Conservation (phyloP, 306 rosid species). For the Lathyrus oleraceus region DNA sequence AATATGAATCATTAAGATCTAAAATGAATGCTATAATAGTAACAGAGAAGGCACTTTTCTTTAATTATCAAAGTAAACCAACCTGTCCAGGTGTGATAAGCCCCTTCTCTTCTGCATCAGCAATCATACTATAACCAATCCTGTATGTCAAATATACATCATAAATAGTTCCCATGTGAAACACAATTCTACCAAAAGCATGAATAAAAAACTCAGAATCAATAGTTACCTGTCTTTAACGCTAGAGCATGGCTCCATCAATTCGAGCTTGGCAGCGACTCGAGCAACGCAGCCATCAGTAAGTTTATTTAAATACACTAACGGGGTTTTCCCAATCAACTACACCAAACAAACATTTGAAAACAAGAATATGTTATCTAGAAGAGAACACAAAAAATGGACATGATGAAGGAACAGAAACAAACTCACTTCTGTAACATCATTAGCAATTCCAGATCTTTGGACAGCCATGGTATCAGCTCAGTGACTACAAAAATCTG, state of each 20-base stretch:
- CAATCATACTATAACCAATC: slow-evolving; percentile 83
- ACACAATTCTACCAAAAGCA: slow-evolving; percentile 3
- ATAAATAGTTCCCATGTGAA: slow-evolving; percentile 22
- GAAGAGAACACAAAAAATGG: slow-evolving; percentile 7
- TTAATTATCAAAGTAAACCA: slow-evolving; percentile 34
- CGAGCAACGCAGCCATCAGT: slow-evolving; percentile 69
- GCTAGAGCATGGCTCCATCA: slow-evolving; percentile 82
- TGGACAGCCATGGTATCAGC: slow-evolving; percentile 57
- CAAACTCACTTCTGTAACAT: slow-evolving; percentile 71
- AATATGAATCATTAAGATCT: slow-evolving; percentile 26
- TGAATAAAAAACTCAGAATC: slow-evolving; percentile 9
- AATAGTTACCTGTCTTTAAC: slow-evolving; percentile 67
- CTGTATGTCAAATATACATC: slow-evolving; percentile 35
- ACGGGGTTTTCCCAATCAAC: slow-evolving; percentile 82
- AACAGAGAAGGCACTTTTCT: background rate
- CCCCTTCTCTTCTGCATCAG: slow-evolving; percentile 76
- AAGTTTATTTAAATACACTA: slow-evolving; percentile 68
- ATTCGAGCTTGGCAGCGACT: slow-evolving; percentile 70
- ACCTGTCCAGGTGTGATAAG: slow-evolving; percentile 74
- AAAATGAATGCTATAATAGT: background rate
- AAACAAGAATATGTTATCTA: background rate
- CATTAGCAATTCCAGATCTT: slow-evolving; percentile 63
- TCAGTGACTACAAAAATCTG: slow-evolving; percentile 34
- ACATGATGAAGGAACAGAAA: slow-evolving; percentile 15
- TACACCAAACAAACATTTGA: slow-evolving; percentile 26